These are phyloP conservation scores for Podospora didyma DNA, from an alignment of 495 filamentous ascomycete genomes.

Conservation along the genomic window DNA sequence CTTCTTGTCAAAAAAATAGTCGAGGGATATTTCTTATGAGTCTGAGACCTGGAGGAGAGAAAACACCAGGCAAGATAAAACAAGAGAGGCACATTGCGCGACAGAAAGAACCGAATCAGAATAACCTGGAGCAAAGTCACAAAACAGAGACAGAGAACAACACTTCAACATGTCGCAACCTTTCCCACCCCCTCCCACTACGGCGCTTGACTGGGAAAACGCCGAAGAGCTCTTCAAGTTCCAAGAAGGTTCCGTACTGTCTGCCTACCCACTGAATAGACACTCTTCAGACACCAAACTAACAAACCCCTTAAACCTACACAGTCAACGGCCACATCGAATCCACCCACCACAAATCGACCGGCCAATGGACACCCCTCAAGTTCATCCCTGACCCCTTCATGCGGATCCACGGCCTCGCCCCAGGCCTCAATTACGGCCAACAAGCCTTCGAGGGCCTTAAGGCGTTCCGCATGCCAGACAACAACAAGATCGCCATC, in stretches of 20 bases:
- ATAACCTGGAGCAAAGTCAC: no score
- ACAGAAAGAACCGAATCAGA: no score
- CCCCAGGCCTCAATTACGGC: slow-evolving; percentile 45
- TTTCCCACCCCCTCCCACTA: neutral
- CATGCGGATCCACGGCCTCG: slow-evolving; percentile 40
- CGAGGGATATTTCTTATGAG: no score
- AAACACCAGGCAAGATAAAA: no score
- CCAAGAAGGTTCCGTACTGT: neutral
- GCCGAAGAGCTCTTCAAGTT: neutral
- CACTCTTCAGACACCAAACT: neutral
- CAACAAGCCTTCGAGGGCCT: slow-evolving; percentile 33
- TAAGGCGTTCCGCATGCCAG: slow-evolving; percentile 32
- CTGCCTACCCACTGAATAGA: neutral
- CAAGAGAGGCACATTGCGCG: no score
- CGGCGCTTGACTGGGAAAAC: neutral
- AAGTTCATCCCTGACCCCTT: slow-evolving; percentile 39
- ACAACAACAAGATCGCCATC: slow-evolving; percentile 32
- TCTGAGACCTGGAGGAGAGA: no score
- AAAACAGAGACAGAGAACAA: no score
- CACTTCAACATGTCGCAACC: neutral
- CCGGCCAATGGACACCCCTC: neutral
- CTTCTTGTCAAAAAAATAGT: neutral
- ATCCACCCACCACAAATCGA: neutral
- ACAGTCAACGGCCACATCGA: neutral
- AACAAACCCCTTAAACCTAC: neutral